These are phyloP conservation scores for Cladosporium cucumerinum DNA, from an alignment of 2,329 filamentous ascomycete species.

Conservation along the genomic window DNA sequence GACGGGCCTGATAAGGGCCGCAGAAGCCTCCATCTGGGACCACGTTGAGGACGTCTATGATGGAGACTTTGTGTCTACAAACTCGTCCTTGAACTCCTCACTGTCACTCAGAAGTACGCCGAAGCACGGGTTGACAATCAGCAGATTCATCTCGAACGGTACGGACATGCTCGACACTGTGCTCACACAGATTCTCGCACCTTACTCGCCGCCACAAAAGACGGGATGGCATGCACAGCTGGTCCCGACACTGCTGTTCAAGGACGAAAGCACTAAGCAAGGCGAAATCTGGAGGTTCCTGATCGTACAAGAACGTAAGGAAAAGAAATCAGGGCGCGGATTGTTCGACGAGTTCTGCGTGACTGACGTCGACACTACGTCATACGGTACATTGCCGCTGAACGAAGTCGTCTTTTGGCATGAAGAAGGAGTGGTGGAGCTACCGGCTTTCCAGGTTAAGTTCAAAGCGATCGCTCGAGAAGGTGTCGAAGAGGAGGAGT, in stretches of 20 bases:
- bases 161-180: slow-evolving; percentile 24
- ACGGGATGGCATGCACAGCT: slow-evolving; percentile 26
- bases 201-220: neutral
- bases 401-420: slow-evolving; percentile 33
- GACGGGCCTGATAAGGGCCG: slow-evolving; percentile 31
- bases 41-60: slow-evolving; percentile 20
- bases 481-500: too few species aligned
- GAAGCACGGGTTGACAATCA: slow-evolving; percentile 24
- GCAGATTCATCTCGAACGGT: slow-evolving; percentile 26
- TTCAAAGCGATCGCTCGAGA: too few species aligned
- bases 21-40: slow-evolving; percentile 31
- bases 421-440: slow-evolving; percentile 23
- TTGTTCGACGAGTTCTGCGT: slow-evolving; percentile 22
- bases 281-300: slow-evolving; percentile 31
- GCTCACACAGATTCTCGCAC: neutral
- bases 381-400: slow-evolving; percentile 28
- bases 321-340: neutral
- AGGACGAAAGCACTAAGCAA: slow-evolving; percentile 24
- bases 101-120: slow-evolving; percentile 21
- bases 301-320: slow-evolving; percentile 19
- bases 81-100: slow-evolving; percentile 25
- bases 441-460: slow-evolving; percentile 29
- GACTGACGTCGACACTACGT: slow-evolving; percentile 25
- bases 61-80: slow-evolving; percentile 19
- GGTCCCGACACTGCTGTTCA: slow-evolving; percentile 28